Evolutionary conservation across 2,329 filamentous ascomycete genomes (phyloP).

Genomic region (Trichoderma koningii): DNA sequence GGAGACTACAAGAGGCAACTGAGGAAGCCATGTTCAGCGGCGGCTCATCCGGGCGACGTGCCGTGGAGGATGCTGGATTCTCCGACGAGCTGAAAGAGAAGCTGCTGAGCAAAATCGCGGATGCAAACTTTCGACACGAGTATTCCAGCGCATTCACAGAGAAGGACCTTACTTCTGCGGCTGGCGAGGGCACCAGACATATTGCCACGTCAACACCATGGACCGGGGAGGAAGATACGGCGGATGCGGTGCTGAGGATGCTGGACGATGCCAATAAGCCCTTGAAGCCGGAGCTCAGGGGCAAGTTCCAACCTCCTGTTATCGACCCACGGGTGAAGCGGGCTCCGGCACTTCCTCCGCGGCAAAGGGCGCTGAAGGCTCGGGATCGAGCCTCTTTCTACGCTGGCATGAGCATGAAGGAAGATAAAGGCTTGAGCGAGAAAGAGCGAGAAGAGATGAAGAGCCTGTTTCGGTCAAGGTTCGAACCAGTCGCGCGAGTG

Average conservation of each 20-base stretch:
- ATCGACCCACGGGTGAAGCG: slow-evolving; percentile 56
- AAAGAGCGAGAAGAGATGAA: slow-evolving; percentile 72
- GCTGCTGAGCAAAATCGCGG: slow-evolving; percentile 58
- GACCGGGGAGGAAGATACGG: slow-evolving; percentile 73
- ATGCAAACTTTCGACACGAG: slow-evolving; percentile 56
- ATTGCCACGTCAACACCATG: slow-evolving; percentile 71
- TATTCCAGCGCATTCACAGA: slow-evolving; percentile 52
- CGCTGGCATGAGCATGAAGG: slow-evolving; percentile 49
- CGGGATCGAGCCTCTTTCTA: slow-evolving; percentile 60
- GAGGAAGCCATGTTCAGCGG: slow-evolving; percentile 63
- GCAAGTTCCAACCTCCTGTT: slow-evolving; percentile 49
- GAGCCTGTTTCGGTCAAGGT: slow-evolving; percentile 77
- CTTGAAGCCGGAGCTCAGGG: slow-evolving; percentile 54
- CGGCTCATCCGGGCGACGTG: slow-evolving; percentile 60
- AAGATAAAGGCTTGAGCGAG: slow-evolving; percentile 60
- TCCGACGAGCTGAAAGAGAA: slow-evolving; percentile 62
- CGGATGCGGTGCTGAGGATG: slow-evolving; percentile 83
- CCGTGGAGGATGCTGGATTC: slow-evolving; percentile 64
- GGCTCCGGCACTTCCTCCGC: slow-evolving; percentile 44
- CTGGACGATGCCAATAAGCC: slow-evolving; percentile 77
- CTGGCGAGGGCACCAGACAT: slow-evolving; percentile 67
- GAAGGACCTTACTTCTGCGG: slow-evolving; percentile 54
- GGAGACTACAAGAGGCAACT: slow-evolving; percentile 62
- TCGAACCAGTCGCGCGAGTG: slow-evolving; percentile 68
- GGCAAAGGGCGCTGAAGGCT: slow-evolving; percentile 55